Percentiles rank a stretch among this genome's conserved stretches.
These are phyloP conservation scores for Pythium periplocum DNA, from an alignment of 352 stramenopile species.

Conservation along the genomic window DNA sequence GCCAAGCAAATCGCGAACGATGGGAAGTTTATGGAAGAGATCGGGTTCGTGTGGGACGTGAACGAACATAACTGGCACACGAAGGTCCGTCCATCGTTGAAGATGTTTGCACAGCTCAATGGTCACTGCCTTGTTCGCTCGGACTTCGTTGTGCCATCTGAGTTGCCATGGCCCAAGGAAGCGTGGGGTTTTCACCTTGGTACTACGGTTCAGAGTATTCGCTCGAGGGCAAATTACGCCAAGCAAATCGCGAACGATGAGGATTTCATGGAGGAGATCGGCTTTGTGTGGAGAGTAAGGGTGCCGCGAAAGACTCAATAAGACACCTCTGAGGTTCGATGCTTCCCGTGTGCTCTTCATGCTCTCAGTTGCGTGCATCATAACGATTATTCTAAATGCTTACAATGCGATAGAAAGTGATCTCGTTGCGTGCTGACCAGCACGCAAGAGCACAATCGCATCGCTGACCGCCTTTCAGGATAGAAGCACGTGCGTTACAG, in stretches of 20 bases:
- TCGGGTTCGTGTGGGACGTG: slow-evolving; percentile 47
- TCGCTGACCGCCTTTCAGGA: too few species aligned
- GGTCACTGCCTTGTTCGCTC: slow-evolving; percentile 22
- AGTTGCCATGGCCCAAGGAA: slow-evolving; percentile 29
- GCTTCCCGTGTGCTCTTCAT: too few species aligned
- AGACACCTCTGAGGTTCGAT: too few species aligned
- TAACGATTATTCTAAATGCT: too few species aligned
- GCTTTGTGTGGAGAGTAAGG: slow-evolving; percentile 3
- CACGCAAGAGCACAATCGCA: too few species aligned
- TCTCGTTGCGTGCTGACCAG: too few species aligned
- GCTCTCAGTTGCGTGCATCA: too few species aligned
- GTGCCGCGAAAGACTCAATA: too few species aligned
- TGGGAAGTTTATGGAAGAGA: slow-evolving; percentile 24
- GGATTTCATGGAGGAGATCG: slow-evolving; percentile 31
- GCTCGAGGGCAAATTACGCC: slow-evolving; percentile 17
- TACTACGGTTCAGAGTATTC: slow-evolving; percentile 13
- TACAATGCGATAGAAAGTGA: too few species aligned
- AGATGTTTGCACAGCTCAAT: slow-evolving; percentile 25
- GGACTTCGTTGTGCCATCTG: slow-evolving; percentile 40
- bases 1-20: not conserved
- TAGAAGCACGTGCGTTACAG: too few species aligned
- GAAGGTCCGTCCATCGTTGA: slow-evolving; percentile 28
- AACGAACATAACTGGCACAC: slow-evolving; percentile 29
- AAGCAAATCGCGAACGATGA: slow-evolving; percentile 42
- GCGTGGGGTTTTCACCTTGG: slow-evolving; percentile 29